Base-by-base conservation (phyloP, 2,329 filamentous ascomycete species). In the Exophiala xenobiotica region DNA sequence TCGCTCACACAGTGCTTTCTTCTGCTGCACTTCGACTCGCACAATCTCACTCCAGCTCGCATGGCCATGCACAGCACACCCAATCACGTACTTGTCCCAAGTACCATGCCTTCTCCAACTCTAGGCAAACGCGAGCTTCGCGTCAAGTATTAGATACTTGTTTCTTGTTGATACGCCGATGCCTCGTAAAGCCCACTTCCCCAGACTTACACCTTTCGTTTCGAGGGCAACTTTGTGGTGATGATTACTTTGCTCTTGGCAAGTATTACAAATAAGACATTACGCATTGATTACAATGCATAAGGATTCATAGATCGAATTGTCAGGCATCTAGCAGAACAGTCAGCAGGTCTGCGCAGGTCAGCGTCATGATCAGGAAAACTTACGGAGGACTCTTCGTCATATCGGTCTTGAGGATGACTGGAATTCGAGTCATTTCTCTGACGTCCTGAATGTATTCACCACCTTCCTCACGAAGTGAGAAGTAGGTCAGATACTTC, bases 331-430 rank as follows among this genome's bases (percentile, higher is more conserved):
- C 72, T 76, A 56, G n/a, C 22, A 46, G 39, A 45, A 20, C n/a
- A 18, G 57, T 69, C 56, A 68, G 65, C 50, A 50, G 20, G 37
- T 51, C n/a, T n/a, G n/a, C n/a, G n/a, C n/a, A n/a, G n/a, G n/a
- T n/a, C n/a, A 46, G 29, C 35, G 53, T 14, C 6, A 8, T 9
- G 39, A 54, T 7, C 7, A 9, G 16, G 3, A 9, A 18, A 57
- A 92, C 93, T 85, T 87, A 99, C 91, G 93, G 93, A 74, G 93
- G 93, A 76, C 92, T 97, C 88, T 99, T 99, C 75, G 80, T 89
- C 65, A 99, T 81, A 75, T 99, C 93, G 60, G 93, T 97, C 85
- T 96, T 97, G 66, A 99, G 76, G 69, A 99, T 95, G 61, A 99
- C 88, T n/a, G 93, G 93, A 56, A 99, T 88, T 62, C 92, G 82